phyloP scores from a whole-genome alignment of 1,139 yeast genomes.

The Yamadazyma dushanensis region DNA sequence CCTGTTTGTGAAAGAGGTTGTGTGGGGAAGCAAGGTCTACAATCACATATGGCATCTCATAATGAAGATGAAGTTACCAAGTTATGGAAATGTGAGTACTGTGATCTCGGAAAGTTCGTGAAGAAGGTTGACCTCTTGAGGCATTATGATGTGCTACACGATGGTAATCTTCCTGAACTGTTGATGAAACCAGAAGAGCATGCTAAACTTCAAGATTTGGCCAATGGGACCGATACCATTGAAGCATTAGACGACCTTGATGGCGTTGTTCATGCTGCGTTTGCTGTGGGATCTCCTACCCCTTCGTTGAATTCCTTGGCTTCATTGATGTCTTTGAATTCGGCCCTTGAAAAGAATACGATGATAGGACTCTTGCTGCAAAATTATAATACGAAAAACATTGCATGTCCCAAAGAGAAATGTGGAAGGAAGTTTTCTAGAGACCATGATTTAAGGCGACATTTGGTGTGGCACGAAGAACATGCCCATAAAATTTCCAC shows the following conservation, averaged over 20 bases:
- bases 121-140: constrained; percentile 35
- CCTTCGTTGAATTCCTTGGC: constrained; percentile 17
- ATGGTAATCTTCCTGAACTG: constrained; percentile 38
- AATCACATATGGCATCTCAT: constrained; percentile 66
- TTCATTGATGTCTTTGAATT: constrained; percentile 28
- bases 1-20: constrained; percentile 68
- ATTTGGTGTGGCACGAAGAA: constrained; percentile 53
- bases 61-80: constrained; percentile 48
- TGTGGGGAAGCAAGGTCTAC: constrained; percentile 69
- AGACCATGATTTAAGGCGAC: constrained; percentile 51
- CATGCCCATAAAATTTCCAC: constrained; percentile 17
- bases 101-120: constrained; percentile 38
- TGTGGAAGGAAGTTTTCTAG: constrained; percentile 51
- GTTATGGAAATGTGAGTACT: constrained; percentile 62
- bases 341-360: constrained; percentile 22
- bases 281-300: constrained; percentile 1
- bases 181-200: constrained; percentile 28
- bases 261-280: background rate
- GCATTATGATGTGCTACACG: constrained; percentile 48
- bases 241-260: constrained; percentile 1
- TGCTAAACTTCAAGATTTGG: constrained; percentile 21
- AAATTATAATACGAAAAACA: constrained; percentile 31
- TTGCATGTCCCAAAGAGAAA: constrained; percentile 46
- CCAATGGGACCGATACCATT: constrained; percentile 17
- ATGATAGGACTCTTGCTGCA: constrained; percentile 39